phyloP scores from a whole-genome alignment of 345 rosid species.

The Turnera subulata region DNA sequence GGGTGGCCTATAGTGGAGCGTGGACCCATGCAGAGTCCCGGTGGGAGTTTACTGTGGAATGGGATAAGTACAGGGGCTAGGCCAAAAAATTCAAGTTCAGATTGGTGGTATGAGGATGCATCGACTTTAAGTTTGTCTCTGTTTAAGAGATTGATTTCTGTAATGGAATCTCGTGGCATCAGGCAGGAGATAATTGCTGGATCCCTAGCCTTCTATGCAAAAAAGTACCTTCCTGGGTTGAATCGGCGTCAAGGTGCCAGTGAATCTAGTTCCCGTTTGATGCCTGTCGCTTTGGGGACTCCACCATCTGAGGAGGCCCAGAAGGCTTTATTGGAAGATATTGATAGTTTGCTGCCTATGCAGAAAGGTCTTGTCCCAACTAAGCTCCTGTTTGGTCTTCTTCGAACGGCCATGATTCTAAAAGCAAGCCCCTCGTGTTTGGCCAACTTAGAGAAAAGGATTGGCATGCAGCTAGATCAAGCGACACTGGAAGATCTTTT shows the following conservation, averaged over 20 bases:
- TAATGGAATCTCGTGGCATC: conserved; percentile 79
- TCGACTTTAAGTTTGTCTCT: conserved; percentile 66
- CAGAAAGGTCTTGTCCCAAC: conserved; percentile 77
- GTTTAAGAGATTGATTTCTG: conserved; percentile 63
- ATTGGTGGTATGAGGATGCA: conserved; percentile 98
- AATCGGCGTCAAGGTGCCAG: conserved; percentile 61
- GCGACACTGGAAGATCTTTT: conserved; percentile 91
- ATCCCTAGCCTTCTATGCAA: conserved; percentile 65
- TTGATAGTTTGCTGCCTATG: conserved; percentile 62
- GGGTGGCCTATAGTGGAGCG: conserved; percentile 95
- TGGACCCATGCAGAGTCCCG: conserved; percentile 97
- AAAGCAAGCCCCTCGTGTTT: conserved; percentile 57
- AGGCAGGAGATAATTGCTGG: conserved; percentile 72
- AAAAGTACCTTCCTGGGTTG: conserved; percentile 80
- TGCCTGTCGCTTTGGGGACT: conserved; percentile 47
- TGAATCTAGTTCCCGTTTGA: conserved; percentile 60
- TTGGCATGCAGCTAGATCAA: conserved; percentile 96
- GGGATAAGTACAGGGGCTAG: conserved; percentile 96
- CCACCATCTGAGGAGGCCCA: conserved; percentile 84
- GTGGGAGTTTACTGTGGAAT: conserved; percentile 92
- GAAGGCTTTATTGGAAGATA: conserved; percentile 69
- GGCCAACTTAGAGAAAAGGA: conserved; percentile 70
- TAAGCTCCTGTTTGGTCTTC: conserved; percentile 79
- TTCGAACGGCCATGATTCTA: conserved; percentile 76
- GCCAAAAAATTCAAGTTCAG: conserved; percentile 64